phyloP scores from a whole-genome alignment of 805 yeast genomes.

The Zygotorulaspora chibaensis region DNA sequence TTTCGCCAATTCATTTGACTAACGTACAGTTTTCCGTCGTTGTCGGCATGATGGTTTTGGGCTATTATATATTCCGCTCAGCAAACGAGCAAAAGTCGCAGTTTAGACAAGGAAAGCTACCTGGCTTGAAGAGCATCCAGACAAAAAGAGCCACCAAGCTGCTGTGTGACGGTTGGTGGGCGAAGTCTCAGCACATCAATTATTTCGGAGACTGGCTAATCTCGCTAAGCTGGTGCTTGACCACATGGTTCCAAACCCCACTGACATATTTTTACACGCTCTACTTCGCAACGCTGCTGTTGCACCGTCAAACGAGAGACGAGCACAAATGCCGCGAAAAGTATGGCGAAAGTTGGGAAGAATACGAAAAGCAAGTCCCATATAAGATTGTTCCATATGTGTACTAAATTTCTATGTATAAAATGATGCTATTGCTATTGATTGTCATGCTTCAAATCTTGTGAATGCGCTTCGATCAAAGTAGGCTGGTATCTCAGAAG shows the following conservation, averaged over 20 bases:
- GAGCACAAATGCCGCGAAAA: slow-evolving; percentile 84
- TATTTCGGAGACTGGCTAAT: slow-evolving; percentile 94
- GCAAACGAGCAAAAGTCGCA: slow-evolving; percentile 81
- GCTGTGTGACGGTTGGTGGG: slow-evolving; percentile 96
- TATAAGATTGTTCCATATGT: slow-evolving; percentile 86
- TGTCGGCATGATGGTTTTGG: slow-evolving; percentile 43
- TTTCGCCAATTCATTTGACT: slow-evolving; percentile 57
- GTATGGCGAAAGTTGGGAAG: slow-evolving; percentile 82
- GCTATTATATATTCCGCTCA: slow-evolving; percentile 78
- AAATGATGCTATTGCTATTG: slow-evolving; percentile 1
- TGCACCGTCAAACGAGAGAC: slow-evolving; percentile 89
- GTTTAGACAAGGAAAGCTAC: slow-evolving; percentile 73
- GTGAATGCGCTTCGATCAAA: slow-evolving; percentile 56
- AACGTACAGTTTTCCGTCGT: slow-evolving; percentile 26
- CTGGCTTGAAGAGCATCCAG: slow-evolving; percentile 62
- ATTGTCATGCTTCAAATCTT: slow-evolving; percentile 51
- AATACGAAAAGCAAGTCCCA: slow-evolving; percentile 77
- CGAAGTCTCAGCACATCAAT: slow-evolving; percentile 83
- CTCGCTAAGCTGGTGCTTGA: slow-evolving; percentile 87
- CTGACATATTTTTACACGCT: slow-evolving; percentile 83
- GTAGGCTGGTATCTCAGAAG: slow-evolving; percentile 60
- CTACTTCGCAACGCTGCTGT: slow-evolving; percentile 73
- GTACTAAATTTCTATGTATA: slow-evolving; percentile 42
- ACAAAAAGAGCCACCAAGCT: slow-evolving; percentile 77
- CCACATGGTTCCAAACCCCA: slow-evolving; percentile 77